Conservation (phyloP, 257 asterid genomes). For the Salvia rosmarinus region DNA sequence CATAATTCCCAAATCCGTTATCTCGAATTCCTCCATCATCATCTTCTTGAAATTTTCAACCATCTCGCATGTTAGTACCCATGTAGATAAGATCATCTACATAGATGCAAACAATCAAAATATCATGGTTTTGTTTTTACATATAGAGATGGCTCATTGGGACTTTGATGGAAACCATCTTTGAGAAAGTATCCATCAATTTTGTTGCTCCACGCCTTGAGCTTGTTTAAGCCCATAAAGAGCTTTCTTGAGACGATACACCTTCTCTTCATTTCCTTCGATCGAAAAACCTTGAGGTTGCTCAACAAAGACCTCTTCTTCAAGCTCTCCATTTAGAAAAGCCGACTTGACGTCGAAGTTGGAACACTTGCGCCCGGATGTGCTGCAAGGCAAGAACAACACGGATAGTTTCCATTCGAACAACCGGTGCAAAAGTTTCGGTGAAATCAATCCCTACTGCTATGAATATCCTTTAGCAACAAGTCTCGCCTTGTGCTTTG, state of each 20-base stretch:
- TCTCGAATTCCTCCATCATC: too few relatives aligned
- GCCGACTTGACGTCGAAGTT: neutral
- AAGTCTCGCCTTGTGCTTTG: too few relatives aligned
- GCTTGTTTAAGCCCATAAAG: neutral
- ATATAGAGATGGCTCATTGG: neutral
- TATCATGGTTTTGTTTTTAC: neutral
- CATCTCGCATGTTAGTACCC: neutral
- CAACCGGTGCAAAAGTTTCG: neutral
- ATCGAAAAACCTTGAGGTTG: neutral
- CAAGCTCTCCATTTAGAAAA: neutral
- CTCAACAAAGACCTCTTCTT: neutral
- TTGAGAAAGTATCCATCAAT: neutral
- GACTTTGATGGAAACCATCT: neutral
- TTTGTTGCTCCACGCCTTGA: neutral
- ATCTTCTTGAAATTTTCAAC: neutral
- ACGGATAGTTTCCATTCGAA: neutral
- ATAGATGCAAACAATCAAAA: neutral
- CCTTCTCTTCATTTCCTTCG: neutral
- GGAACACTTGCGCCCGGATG: neutral
- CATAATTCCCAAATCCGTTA: too few relatives aligned
- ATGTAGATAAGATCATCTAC: neutral
- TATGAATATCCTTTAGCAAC: too few relatives aligned
- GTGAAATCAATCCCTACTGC: too few relatives aligned
- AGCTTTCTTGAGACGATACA: neutral
- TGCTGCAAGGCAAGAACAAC: constrained; percentile 10